Base-by-base conservation (phyloP, 768 basidiomycete genomes). In the Tricholoma bakamatsutake region DNA sequence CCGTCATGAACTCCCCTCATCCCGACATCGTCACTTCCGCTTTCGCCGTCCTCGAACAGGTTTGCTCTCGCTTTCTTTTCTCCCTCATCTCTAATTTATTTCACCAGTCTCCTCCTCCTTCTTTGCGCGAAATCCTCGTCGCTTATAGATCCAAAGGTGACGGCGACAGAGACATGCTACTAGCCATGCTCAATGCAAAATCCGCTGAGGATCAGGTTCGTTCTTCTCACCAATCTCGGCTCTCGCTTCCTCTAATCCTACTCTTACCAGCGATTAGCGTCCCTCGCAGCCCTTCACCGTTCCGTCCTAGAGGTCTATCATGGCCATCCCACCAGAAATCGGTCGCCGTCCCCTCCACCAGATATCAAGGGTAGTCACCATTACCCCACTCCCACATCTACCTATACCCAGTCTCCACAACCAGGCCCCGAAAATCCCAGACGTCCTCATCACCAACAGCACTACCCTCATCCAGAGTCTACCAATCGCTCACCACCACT, bases 181-280 rank as follows among this genome's bases (percentile, higher is more conserved):
- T 96, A 34, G 83, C 91, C 61, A 89, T 97, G 80, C 77, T 97
- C 50, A 92, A 88, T 57, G 93, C 93, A 65, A 97, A 97, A 76
- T 81, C 85, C 46, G 87, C 94, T 11, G 94, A 97, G 68, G 94
- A 97, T 67, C 89, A 96, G 81, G 92, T 91, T 60, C 40, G 82
- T 64, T 52, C 57, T 51, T 31, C 27, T 18, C 24, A 34, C 34
- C 12, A 28, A 4, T 54, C 21, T 24, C 21, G 1, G 21, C 21
- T 24, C 21, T 24, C 21, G 21, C 21, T 24, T 24, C 21, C 21
- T 24, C 21, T 24, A 24, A 15, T 11, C 51, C 54, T 45, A 52
- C 54, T 50, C 35, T 57, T 50, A 40, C 47, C 62, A 91, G 88
- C 84, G 90, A 50, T 72, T 89, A 47, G 85, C 90, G 13, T 82